Evolutionary conservation across 1,284 basidiomycete species (phyloP), one percentile per base, ranked within the genome.

Genomic region (Marasmius fiardii): DNA sequence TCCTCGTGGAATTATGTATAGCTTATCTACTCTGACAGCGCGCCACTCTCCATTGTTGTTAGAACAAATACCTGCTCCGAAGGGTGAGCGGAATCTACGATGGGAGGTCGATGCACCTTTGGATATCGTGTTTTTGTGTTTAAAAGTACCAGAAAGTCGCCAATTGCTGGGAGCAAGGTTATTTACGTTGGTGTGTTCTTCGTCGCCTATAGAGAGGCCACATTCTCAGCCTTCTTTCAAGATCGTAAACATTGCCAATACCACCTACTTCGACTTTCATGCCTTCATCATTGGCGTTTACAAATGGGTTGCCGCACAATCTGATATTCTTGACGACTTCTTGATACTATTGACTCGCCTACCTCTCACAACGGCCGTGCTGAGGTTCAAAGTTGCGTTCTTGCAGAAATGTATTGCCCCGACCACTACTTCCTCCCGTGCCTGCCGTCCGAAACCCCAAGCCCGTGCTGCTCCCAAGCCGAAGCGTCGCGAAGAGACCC

Each of bases 51-150:
- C 75, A 4, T 73, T 86, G 26, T 71, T 90, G 37, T 67, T 89
- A 26, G 73, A 74, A n/a, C 86, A 89, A 65, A 78, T 90, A n/a
- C 84, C 86, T 28, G 71, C 74, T 1, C 74, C 82, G n/a, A 74
- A 81, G 59, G 70, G 73, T 51, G 75, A 73, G 47, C 65, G 65
- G 33, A 74, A 72, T 26, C 68, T 75, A 8, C 75, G 83, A 61
- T 86, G 82, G 79, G 84, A 88, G 43, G 74, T 76, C 10, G 78
- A 78, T 43, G 71, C 73, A 41, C 80, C 82, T 3, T 68, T 90
- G 18, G 79, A 84, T 55, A 74, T 88, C 16, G 70, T 79, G 24
- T 79, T 83, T 55, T 73, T 75, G 58, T 79, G 80, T 49, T 62
- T 86, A 33, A 21, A 86, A 56, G 58, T 67, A 28, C 71, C 78